Percentiles rank a stretch among this genome's conserved stretches.
phyloP scores from a whole-genome alignment of 1,139 yeast species.

The Meyerozyma athensensis region DNA sequence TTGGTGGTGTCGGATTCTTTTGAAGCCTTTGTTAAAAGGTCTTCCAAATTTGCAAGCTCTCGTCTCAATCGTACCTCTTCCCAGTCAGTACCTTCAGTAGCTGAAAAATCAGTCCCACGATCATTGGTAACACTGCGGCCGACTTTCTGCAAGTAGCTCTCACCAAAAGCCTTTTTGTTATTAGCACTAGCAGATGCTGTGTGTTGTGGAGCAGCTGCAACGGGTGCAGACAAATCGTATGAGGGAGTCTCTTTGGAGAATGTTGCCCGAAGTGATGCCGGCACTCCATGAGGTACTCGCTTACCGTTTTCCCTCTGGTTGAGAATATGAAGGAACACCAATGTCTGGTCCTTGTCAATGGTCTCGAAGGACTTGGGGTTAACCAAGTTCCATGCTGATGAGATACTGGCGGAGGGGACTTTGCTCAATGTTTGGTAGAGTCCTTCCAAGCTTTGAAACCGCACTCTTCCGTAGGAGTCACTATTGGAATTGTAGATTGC shows the following conservation, averaged over 20 bases:
- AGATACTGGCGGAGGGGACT: constrained; percentile 82
- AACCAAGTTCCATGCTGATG: constrained; percentile 91
- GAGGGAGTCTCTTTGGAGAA: constrained; percentile 83
- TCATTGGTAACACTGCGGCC: constrained; percentile 48
- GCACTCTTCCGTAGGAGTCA: constrained; percentile 79
- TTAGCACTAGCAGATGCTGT: constrained; percentile 15
- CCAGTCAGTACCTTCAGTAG: constrained; percentile 77
- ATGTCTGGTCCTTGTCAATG: constrained; percentile 88
- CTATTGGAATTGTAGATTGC: constrained; percentile 69
- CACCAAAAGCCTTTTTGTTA: constrained; percentile 33
- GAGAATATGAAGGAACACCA: constrained; percentile 83
- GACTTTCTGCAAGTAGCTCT: constrained; percentile 35
- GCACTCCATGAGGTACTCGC: constrained; percentile 87
- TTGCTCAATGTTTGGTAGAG: constrained; percentile 63
- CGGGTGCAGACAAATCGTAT: constrained; percentile 48
- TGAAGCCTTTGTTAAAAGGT: constrained; percentile 56
- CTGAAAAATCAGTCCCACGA: constrained; percentile 69
- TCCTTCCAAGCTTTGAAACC: constrained; percentile 65
- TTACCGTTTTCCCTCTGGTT: constrained; percentile 88
- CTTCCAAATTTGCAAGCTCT: constrained; percentile 70
- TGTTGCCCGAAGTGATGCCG: constrained; percentile 88
- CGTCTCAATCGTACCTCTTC: constrained; percentile 82
- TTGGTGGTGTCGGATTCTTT: constrained; percentile 31
- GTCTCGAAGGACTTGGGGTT: constrained; percentile 85
- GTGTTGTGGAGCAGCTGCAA: constrained; percentile 18